Conservation (phyloP, 768 basidiomycete genomes). For the Serendipita sp. region DNA sequence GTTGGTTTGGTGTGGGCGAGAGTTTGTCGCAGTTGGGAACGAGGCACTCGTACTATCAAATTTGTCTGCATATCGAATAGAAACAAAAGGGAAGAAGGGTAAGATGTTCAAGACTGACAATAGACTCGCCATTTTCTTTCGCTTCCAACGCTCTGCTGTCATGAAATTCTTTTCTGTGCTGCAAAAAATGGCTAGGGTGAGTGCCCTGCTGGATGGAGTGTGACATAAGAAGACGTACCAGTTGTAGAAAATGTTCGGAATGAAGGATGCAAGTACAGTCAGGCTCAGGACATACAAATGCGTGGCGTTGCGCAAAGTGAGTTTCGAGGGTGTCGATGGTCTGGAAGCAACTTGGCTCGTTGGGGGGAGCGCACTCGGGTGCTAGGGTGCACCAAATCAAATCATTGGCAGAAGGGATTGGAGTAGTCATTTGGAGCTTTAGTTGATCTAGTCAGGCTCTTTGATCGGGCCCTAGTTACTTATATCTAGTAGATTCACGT, state of each 20-base stretch:
- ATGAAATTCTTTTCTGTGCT: background rate
- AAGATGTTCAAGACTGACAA: background rate
- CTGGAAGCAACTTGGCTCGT: background rate
- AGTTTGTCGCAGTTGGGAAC: background rate
- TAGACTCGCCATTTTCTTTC: background rate
- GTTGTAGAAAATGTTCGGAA: background rate
- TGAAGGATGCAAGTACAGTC: background rate
- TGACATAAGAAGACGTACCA: background rate
- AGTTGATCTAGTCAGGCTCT: background rate
- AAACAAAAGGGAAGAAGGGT: background rate
- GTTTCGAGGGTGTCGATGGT: background rate
- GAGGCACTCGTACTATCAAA: background rate
- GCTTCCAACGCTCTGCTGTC: background rate
- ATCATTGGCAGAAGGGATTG: background rate
- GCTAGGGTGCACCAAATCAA: background rate
- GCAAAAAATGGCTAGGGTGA: background rate
- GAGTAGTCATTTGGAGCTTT: background rate
- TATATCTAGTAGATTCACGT: background rate
- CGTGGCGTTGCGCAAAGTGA: background rate
- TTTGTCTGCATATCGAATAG: background rate
- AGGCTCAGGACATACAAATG: background rate
- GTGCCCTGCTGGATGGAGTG: no score
- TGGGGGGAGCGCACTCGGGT: background rate
- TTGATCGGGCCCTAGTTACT: background rate
- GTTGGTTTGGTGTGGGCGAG: background rate